These are phyloP conservation scores for Physcomitrellopsis africana DNA, from an alignment of 225 moss, liverwort and hornwort genomes.

Conservation along the genomic window DNA sequence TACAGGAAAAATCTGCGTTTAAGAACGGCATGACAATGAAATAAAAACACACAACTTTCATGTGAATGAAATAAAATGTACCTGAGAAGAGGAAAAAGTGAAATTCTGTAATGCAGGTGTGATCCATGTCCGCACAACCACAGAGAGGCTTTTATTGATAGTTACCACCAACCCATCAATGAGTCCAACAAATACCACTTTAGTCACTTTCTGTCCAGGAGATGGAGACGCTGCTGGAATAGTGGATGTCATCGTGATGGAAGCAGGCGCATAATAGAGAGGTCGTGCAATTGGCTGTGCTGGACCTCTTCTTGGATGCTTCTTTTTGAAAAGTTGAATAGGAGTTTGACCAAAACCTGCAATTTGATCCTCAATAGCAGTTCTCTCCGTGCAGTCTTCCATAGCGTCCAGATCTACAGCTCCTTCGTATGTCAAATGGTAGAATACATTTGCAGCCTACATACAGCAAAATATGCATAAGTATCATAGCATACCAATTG, in stretches of 20 bases:
- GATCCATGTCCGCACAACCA: slow-evolving; percentile 71
- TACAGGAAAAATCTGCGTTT: background rate
- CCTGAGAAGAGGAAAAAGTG: slow-evolving; percentile 83
- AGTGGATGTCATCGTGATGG: slow-evolving; percentile 70
- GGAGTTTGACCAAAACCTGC: slow-evolving; percentile 85
- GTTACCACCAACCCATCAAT: slow-evolving; percentile 76
- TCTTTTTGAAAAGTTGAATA: slow-evolving; percentile 69
- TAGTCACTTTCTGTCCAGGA: slow-evolving; percentile 55
- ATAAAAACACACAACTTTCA: background rate
- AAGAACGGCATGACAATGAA: background rate
- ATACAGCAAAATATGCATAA: slow-evolving; percentile 18
- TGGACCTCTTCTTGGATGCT: slow-evolving; percentile 74
- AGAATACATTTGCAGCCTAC: slow-evolving; percentile 84
- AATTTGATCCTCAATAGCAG: slow-evolving; percentile 85
- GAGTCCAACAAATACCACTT: slow-evolving; percentile 64
- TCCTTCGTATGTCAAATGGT: slow-evolving; percentile 84
- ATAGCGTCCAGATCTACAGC: slow-evolving; percentile 74
- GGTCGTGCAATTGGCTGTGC: slow-evolving; percentile 77
- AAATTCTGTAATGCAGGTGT: slow-evolving; percentile 78
- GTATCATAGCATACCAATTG: slow-evolving; percentile 11
- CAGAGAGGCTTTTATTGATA: slow-evolving; percentile 61
- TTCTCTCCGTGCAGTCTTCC: slow-evolving; percentile 67
- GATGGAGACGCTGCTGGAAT: slow-evolving; percentile 50
- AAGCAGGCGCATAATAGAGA: slow-evolving; percentile 82
- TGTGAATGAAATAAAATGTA: slow-evolving; percentile 23